Conservation (phyloP, 2,329 filamentous ascomycete genomes). For the Sclerotinia nivalis region DNA sequence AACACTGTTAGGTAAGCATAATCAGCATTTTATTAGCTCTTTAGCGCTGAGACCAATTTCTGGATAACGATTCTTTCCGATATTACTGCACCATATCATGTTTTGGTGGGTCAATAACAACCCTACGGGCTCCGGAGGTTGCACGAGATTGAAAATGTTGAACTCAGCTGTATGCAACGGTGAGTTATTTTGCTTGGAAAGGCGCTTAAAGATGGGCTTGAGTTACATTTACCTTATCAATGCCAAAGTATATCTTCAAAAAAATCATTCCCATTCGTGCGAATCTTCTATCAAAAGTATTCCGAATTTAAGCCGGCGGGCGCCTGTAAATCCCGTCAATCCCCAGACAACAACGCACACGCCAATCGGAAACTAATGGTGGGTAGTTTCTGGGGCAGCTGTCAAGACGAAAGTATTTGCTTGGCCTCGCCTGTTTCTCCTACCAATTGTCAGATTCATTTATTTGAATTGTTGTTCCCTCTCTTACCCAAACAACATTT, state of each 20-base stretch:
- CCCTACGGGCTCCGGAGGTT: neutral
- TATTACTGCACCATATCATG: neutral
- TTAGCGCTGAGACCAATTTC: neutral
- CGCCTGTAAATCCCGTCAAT: neutral
- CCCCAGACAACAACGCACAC: constrained; percentile 13
- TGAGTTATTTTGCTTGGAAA: neutral
- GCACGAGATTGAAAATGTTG: neutral
- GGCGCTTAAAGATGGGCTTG: neutral
- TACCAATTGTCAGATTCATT: constrained; percentile 13
- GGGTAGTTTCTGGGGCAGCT: constrained; percentile 19
- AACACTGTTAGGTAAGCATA: neutral
- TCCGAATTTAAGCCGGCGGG: constrained; percentile 12
- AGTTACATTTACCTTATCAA: neutral
- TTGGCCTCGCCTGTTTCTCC: constrained; percentile 12
- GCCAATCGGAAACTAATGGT: constrained; percentile 21
- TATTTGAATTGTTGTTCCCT: constrained; percentile 14
- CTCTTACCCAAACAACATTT: neutral
- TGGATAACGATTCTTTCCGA: constrained; percentile 11
- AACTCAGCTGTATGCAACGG: neutral
- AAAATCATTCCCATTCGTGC: constrained; percentile 1
- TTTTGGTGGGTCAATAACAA: constrained; percentile 13
- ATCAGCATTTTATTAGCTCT: neutral
- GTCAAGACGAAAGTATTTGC: constrained; percentile 9
- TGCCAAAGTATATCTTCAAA: constrained; percentile 5
- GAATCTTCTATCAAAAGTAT: neutral